Percentiles rank a stretch among this genome's conserved stretches.
Conservation (phyloP, 345 rosid species). For the Camelina neglecta region DNA sequence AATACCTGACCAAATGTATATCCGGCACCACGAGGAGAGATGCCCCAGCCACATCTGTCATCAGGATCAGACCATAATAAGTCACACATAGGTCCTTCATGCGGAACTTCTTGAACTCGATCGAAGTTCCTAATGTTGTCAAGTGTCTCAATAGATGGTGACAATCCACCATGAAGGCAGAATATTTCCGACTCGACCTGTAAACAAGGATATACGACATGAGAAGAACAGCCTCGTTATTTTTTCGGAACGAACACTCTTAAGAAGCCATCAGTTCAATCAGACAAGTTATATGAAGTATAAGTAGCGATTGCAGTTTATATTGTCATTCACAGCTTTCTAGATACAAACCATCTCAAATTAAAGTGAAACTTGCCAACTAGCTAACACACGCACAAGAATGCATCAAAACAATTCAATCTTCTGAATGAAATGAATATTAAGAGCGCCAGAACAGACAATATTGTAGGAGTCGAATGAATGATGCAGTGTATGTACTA, state of each 20-base stretch:
- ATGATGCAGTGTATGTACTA: background rate
- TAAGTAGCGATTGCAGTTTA: conserved; percentile 10
- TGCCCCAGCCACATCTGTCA: conserved; percentile 99
- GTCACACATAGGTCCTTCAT: conserved; percentile 99
- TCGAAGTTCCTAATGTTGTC: conserved; percentile 94
- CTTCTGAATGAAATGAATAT: background rate
- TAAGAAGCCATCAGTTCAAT: conserved; percentile 10
- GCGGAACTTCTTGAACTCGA: conserved; percentile 97
- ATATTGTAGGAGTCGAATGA: conserved; percentile 8
- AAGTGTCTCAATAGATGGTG: conserved; percentile 97
- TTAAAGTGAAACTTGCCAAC: conserved; percentile 2
- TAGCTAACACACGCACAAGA: background rate
- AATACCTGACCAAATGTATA: conserved; percentile 96
- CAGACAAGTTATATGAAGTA: background rate
- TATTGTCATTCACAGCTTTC: background rate
- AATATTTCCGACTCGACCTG: conserved; percentile 99
- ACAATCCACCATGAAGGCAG: conserved; percentile 97
- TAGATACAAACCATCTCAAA: conserved; percentile 13
- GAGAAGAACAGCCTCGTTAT: conserved; percentile 11
- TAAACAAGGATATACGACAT: conserved; percentile 28
- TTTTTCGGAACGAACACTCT: conserved; percentile 14
- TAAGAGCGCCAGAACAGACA: conserved; percentile 5
- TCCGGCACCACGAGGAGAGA: conserved; percentile 99
- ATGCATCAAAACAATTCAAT: background rate
- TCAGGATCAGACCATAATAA: conserved; percentile 99